Percentiles rank a stretch among this genome's conserved stretches.
These are phyloP conservation scores for Scutellaria minor DNA, from an alignment of 257 asterid species.

Conservation along the genomic window DNA sequence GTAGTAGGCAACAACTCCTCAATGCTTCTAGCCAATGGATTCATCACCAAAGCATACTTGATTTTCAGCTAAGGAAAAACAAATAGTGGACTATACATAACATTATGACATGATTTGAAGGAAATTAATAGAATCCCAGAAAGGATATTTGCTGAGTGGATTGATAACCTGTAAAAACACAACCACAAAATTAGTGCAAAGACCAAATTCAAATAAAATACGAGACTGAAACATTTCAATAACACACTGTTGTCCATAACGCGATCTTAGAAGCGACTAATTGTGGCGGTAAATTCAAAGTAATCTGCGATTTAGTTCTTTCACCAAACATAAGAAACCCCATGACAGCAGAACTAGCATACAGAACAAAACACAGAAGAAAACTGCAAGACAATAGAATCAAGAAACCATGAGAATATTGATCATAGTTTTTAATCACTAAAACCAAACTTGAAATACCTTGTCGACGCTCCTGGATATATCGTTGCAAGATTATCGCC, in stretches of 20 bases:
- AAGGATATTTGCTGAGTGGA: constrained; percentile 93
- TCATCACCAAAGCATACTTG: constrained; percentile 78
- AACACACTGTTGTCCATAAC: constrained; percentile 85
- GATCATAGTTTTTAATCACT: neutral
- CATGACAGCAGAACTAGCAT: constrained; percentile 77
- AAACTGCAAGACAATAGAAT: constrained; percentile 57
- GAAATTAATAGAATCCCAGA: constrained; percentile 11
- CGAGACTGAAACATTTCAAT: neutral
- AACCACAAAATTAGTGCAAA: neutral
- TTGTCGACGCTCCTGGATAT: constrained; percentile 67
- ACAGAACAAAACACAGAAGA: constrained; percentile 59
- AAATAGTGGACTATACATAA: neutral
- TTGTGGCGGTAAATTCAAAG: constrained; percentile 69
- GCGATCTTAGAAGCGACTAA: constrained; percentile 63
- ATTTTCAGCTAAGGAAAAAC: constrained; percentile 53
- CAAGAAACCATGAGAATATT: constrained; percentile 1
- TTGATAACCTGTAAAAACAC: constrained; percentile 65
- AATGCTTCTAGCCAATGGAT: constrained; percentile 80
- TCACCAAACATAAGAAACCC: constrained; percentile 92
- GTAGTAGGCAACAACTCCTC: constrained; percentile 76
- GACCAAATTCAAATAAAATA: neutral
- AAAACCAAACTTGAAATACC: constrained; percentile 42
- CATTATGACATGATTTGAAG: neutral
- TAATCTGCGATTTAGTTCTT: constrained; percentile 72
- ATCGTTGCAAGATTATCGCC: constrained; percentile 83